Evolutionary conservation across 345 rosid genomes (phyloP), one percentile per base, ranked within the genome.

Genomic region (Lepidium aucheri): DNA sequence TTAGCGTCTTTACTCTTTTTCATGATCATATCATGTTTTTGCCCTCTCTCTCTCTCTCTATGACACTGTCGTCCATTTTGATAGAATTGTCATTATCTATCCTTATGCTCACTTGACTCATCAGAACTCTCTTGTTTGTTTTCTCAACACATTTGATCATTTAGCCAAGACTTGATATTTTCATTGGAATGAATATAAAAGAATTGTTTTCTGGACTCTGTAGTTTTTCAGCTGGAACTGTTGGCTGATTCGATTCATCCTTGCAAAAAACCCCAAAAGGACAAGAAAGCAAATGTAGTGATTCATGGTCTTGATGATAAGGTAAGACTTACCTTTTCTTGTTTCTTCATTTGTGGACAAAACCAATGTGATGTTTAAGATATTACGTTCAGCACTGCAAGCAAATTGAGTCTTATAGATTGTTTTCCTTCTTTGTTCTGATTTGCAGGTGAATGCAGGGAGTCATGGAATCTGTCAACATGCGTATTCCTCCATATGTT

Each of bases 211-310:
- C 30, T 34, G 41, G 34, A 12, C 33, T 16, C 15, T 32, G 11
- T 50, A 44, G 18, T 5, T 44, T 43, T 45, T 16, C 1, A 17
- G 45, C 6, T 0, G 42, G 5, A 44, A 36, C 7, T 30, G 13
- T 68, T 24, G 45, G 26, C 45, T 73, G 55, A 32, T 69, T 42
- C 20, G 72, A 9, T 47, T 75, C 15, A 6, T 9, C 44, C 41
- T 62, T 76, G 34, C 80, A 94, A 96, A 86, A 86, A 94, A 94
- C 99, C 60, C 97, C 99, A 0, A 90, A 94, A n/a, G 83, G 99
- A 94, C 85, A 86, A 86, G 83, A 88, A 90, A 55, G 97, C 97
- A 66, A 83, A 80, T 69, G 74, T 94, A 80, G 92, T 94, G 76
- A 90, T 94, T 76, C 97, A 79, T 46, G 99, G 99, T 9, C 59